A percentile compares a stretch with the other conserved stretches of the same genome.
phyloP scores from a whole-genome alignment of 1,284 basidiomycete species.

The Phaffia rhodozyma region DNA sequence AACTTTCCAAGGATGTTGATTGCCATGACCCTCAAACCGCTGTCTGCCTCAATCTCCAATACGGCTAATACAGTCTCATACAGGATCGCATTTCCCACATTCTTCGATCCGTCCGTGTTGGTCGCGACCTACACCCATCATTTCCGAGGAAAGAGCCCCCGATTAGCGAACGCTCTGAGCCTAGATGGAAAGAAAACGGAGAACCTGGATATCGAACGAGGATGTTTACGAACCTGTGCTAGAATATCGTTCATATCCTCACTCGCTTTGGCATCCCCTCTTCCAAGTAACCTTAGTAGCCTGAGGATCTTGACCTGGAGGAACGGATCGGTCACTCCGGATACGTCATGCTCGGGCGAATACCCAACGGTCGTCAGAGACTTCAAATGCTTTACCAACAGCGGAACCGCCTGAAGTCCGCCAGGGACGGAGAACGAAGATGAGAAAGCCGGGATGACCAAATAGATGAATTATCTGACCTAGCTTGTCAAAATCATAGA shows the following conservation, averaged over 20 bases:
- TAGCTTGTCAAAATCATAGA: background rate
- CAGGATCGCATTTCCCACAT: constrained; percentile 94
- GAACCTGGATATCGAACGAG: constrained; percentile 19
- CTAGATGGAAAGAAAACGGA: background rate
- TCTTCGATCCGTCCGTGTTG: constrained; percentile 95
- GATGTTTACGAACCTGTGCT: constrained; percentile 54
- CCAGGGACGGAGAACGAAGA: background rate
- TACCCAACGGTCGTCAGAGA: constrained; percentile 92
- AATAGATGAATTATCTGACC: background rate
- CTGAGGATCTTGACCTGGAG: constrained; percentile 94
- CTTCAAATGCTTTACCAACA: constrained; percentile 91
- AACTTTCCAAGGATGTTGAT: constrained; percentile 99
- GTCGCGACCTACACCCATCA: constrained; percentile 65
- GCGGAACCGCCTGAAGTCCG: constrained; percentile 60
- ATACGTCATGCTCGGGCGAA: constrained; percentile 98
- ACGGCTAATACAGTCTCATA: constrained; percentile 97
- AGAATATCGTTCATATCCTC: constrained; percentile 98
- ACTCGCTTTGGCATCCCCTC: constrained; percentile 71
- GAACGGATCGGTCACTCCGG: constrained; percentile 97
- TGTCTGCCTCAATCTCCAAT: constrained; percentile 96
- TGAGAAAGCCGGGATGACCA: too few relatives aligned
- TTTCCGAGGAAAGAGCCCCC: background rate
- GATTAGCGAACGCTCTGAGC: background rate
- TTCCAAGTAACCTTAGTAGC: constrained; percentile 78
- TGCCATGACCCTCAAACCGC: constrained; percentile 92